Evolutionary conservation across 1,139 yeast genomes (phyloP), one percentile per base, ranked within the genome.

Genomic region (Geotrichum histeridarum): DNA sequence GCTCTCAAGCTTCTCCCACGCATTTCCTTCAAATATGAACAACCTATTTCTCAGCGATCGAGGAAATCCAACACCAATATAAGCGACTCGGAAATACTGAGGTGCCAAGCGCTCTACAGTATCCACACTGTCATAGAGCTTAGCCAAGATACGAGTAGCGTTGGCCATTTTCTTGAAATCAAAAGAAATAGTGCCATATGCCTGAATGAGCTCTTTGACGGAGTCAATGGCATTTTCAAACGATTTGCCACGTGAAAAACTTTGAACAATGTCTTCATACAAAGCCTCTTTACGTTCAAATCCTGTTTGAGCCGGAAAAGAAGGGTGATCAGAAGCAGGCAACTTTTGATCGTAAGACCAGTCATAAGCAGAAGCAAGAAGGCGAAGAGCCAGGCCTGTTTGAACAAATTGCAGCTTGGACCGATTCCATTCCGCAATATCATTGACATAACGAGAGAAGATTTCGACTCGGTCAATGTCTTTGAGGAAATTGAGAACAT

Each of bases 51-150:
- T 76, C 54, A 86, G 77, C 46, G 90, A 80, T 41, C 75, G 75
- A 11, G 96, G 96, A 77, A 89, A 89, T 2, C 96, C 96, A 54
- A 78, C 80, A 15, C 97, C 97, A 68, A 87, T 79, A 63, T 85
- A 87, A 27, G 87, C 79, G 54, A 89, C 90, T 64, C 86, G 79
- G 74, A 87, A 89, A 69, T 81, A 89, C 9, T 91, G 82, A 32
- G 96, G 89, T 36, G 84, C 80, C 49, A 64, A 54, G 64, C 91
- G 80, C 65, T 86, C 95, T 11, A 84, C 78, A 27, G 81, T 76
- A 65, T 86, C 91, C 60, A 89, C 75, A 54, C 80, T 84, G 48
- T 77, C 74, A 69, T 86, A 89, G 38, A 88, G 73, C 62, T 80
- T 79, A 27, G 91, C 82, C 63, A 89, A 75, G 60, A 84, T 81